phyloP scores from a whole-genome alignment of 495 filamentous ascomycete species.

The Podospora didyma region DNA sequence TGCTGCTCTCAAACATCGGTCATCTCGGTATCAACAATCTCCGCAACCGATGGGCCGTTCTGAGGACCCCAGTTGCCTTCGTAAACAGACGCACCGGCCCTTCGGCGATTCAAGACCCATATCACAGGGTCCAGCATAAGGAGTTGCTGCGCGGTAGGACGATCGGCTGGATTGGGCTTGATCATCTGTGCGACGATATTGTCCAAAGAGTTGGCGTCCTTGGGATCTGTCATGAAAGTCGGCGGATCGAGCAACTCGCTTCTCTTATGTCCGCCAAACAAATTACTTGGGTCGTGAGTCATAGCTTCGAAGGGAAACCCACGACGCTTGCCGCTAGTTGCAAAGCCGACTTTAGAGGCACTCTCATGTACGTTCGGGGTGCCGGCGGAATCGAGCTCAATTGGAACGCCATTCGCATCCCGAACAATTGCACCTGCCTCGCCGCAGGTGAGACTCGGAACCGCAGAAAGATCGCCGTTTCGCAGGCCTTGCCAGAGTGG shows the following conservation, averaged over 20 bases:
- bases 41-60: slow-evolving; percentile 16
- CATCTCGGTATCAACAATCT: slow-evolving; percentile 43
- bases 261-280: slow-evolving; percentile 48
- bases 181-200: slow-evolving; percentile 89
- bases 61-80: slow-evolving; percentile 92
- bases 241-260: slow-evolving; percentile 74
- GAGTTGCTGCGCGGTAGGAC: slow-evolving; percentile 71
- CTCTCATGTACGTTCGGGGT: slow-evolving; percentile 31
- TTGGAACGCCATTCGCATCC: slow-evolving; percentile 66
- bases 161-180: slow-evolving; percentile 61
- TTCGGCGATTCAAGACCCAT: slow-evolving; percentile 71
- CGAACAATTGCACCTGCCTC: slow-evolving; percentile 65
- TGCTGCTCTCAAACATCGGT: slow-evolving; percentile 36
- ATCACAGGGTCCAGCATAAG: slow-evolving; percentile 61
- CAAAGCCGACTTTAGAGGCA: slow-evolving; percentile 4
- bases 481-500: slow-evolving; percentile 82
- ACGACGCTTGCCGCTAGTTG: slow-evolving; percentile 6
- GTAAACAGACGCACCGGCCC: slow-evolving; percentile 82
- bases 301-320: slow-evolving; percentile 22
- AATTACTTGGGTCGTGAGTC: slow-evolving; percentile 33
- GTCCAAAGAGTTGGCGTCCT: slow-evolving; percentile 69
- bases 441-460: slow-evolving; percentile 78
- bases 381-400: slow-evolving; percentile 39
- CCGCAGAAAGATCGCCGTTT: slow-evolving; percentile 77
- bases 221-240: slow-evolving; percentile 74